These are phyloP conservation scores for Helichrysum umbraculigerum DNA, from an alignment of 129 eudicot species.

Conservation along the genomic window DNA sequence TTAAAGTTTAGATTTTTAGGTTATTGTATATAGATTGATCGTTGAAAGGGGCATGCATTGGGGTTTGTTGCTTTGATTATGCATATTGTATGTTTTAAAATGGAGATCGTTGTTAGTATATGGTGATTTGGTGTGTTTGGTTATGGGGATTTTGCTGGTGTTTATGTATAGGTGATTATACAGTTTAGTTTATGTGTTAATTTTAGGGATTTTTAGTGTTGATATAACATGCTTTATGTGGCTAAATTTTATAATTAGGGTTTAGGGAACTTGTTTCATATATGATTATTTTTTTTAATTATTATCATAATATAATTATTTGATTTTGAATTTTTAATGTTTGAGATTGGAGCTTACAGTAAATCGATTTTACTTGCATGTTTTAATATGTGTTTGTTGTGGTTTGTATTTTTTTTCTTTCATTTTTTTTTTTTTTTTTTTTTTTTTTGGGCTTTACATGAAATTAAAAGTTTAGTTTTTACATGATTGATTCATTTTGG, in stretches of 20 bases:
- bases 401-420: neutral
- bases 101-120: neutral
- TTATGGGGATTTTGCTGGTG: neutral
- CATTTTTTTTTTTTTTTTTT: neutral
- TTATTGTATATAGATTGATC: neutral
- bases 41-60: constrained; percentile 25
- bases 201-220: constrained; percentile 13
- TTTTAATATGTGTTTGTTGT: neutral
- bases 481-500: constrained; percentile 20
- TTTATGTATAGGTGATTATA: neutral
- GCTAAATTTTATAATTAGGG: constrained; percentile 6
- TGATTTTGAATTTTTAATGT: constrained; percentile 1
- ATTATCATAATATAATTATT: neutral
- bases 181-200: constrained; percentile 3
- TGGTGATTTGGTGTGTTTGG: constrained; percentile 12
- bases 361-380: neutral
- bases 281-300: neutral
- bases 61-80: constrained; percentile 16
- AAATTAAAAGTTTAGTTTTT: neutral
- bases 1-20: neutral
- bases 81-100: neutral
- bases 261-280: neutral
- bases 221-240: constrained; percentile 10
- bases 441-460: neutral
- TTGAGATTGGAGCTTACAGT: constrained; percentile 1